Base-by-base conservation (phyloP, 495 filamentous ascomycete species). In the Wilcoxina mikolae region DNA sequence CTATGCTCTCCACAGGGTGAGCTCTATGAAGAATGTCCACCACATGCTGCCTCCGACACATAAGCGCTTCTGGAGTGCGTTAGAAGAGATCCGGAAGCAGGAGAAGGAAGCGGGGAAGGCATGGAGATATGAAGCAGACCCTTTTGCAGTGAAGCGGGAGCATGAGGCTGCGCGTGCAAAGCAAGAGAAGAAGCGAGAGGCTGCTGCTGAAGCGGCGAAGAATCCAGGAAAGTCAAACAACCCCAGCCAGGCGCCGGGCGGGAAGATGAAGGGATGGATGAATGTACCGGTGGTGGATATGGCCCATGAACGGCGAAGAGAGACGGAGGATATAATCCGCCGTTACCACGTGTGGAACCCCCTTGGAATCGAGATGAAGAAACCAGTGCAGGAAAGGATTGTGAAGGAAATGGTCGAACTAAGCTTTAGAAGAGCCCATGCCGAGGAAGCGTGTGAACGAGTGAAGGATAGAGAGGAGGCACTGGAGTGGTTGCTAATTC, bases 111-210 rank as follows among this genome's bases (percentile, higher is more conserved):
- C 82, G 50, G 87, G 85, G 10, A 80, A 78, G 56, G 82, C 69
- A 3, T 96, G 90, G 87, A 81, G 94, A 77, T 98, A 96, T 62
- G 88, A 93, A 58, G 90, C 86, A 15, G 93, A 98, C 67, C 91
- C 91, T 0, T 98, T 98, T 69, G 69, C 79, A 38, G 82, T 85
- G 3, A 73, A 81, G 65, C 75, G 80, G 51, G 85, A 94, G 64
- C 74, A 85, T 41, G 85, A 94, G 25, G 82, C 83, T 57, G 82
- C 80, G 15, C 80, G 80, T 42, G 80, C 74, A 1, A 73, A 78
- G 0, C 72, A 78, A 43, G 83, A 83, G 65, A 90, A 86, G 72
- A 57, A 63, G 64, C 47, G 59, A 60, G 61, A 9, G 55, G 63
- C 24, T 54, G 57, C 27, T 55, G 59, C 2, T 56, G 61, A 7